phyloP scores from a whole-genome alignment of 2,329 filamentous ascomycete species.

The Pyrenophora teres region DNA sequence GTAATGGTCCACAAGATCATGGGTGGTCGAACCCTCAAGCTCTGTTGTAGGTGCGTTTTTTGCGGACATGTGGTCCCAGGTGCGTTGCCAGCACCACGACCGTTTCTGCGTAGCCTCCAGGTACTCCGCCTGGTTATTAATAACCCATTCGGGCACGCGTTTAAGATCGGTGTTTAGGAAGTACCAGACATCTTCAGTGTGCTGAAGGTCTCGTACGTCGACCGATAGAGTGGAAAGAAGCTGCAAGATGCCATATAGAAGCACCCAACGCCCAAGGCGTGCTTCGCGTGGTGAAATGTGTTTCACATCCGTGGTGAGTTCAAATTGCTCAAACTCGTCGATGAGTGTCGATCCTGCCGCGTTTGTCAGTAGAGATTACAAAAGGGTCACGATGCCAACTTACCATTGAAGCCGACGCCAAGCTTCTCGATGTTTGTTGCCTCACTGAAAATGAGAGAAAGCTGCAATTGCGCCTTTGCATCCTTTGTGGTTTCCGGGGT shows the following conservation, averaged over 20 bases:
- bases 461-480: slow-evolving; percentile 47
- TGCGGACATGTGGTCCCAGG: slow-evolving; percentile 34
- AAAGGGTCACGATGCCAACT: background rate
- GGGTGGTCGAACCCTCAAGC: slow-evolving; percentile 30
- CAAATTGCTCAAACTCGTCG: slow-evolving; percentile 49
- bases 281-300: slow-evolving; percentile 46
- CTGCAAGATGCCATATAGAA: slow-evolving; percentile 51
- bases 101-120: slow-evolving; percentile 39
- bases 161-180: slow-evolving; percentile 49
- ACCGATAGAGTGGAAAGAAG: slow-evolving; percentile 50
- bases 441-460: slow-evolving; percentile 47
- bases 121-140: slow-evolving; percentile 29
- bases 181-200: slow-evolving; percentile 46
- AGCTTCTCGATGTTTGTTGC: slow-evolving; percentile 49
- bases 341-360: slow-evolving; percentile 45
- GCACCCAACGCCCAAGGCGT: slow-evolving; percentile 52
- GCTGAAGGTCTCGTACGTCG: slow-evolving; percentile 47
- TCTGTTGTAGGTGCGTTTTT: slow-evolving; percentile 34
- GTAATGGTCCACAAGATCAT: background rate
- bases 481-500: slow-evolving; percentile 41
- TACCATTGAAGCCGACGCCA: slow-evolving; percentile 45
- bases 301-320: slow-evolving; percentile 43
- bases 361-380: slow-evolving; percentile 8
- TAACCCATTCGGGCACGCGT: slow-evolving; percentile 46
- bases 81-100: slow-evolving; percentile 45